A percentile compares a stretch with the other conserved stretches of the same genome.
Evolutionary conservation across 177 flowering plant species (phyloP).

Genomic region (Vitis hybrid): DNA sequence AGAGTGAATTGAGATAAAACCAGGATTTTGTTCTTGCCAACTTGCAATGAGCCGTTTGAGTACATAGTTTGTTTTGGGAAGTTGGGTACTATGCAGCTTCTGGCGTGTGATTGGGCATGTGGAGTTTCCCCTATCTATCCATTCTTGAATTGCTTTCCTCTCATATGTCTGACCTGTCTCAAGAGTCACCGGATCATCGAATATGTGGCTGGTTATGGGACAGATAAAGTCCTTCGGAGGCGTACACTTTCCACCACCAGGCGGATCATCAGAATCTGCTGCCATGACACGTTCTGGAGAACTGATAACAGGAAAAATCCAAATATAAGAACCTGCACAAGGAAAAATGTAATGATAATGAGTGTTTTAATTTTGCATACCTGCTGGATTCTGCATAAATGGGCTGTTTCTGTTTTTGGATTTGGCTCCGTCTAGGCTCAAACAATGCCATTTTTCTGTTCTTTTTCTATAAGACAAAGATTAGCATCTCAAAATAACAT

Average conservation of each 20-base stretch:
- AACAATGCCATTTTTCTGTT: conserved; percentile 40
- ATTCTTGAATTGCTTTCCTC: conserved; percentile 75
- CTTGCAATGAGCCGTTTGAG: conserved; percentile 79
- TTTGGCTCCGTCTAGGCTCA: conserved; percentile 26
- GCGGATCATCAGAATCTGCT: conserved; percentile 35
- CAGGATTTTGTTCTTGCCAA: conserved; percentile 62
- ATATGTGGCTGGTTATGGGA: conserved; percentile 71
- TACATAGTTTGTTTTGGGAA: conserved; percentile 81
- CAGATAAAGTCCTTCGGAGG: conserved; percentile 88
- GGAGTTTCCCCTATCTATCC: conserved; percentile 77
- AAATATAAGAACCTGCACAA: conserved; percentile 12
- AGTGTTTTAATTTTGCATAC: conserved; percentile 26
- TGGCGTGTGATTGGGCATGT: conserved; percentile 85
- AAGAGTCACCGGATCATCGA: conserved; percentile 83
- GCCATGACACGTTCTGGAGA: conserved; percentile 42
- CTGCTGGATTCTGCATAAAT: conserved; percentile 39
- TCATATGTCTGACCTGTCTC: conserved; percentile 92
- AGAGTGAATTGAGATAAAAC: conserved; percentile 15
- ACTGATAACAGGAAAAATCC: conserved; percentile 30
- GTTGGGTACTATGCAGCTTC: conserved; percentile 51
- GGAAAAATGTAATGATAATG: conserved; percentile 4
- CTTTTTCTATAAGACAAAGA: conserved; percentile 55
- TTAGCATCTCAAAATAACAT: conserved; percentile 6
- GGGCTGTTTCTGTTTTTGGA: conserved; percentile 34
- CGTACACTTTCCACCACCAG: conserved; percentile 40